Evolutionary conservation across 192 early-diverging fungal genomes (phyloP).

Genomic region (Coemansia sp.): DNA sequence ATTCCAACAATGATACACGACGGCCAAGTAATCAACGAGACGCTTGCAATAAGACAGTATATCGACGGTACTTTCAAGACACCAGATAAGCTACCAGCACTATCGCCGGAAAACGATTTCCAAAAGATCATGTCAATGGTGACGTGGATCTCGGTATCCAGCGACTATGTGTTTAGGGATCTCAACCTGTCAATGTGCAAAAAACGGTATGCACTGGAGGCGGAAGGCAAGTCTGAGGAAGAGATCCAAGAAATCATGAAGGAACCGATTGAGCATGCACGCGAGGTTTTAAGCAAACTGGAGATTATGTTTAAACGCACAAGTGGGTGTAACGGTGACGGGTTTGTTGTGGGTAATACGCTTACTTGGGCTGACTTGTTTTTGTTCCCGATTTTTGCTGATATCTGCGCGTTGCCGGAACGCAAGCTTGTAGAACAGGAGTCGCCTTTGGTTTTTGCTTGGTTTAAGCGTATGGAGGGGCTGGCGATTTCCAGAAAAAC

Average conservation of each 20-base stretch:
- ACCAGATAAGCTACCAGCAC: neutral
- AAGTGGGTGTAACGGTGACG: neutral
- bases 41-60: slow-evolving; percentile 28
- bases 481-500: slow-evolving; percentile 20
- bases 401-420: slow-evolving; percentile 25
- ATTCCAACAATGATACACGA: slow-evolving; percentile 27
- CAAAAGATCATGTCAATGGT: slow-evolving; percentile 10
- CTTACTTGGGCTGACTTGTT: slow-evolving; percentile 46
- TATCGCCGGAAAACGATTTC: slow-evolving; percentile 17
- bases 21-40: slow-evolving; percentile 22
- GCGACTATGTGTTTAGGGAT: slow-evolving; percentile 31
- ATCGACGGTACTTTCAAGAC: slow-evolving; percentile 20
- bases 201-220: slow-evolving; percentile 12
- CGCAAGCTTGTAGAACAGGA: slow-evolving; percentile 6
- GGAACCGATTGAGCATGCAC: neutral
- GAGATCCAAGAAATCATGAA: neutral
- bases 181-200: slow-evolving; percentile 26
- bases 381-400: slow-evolving; percentile 32
- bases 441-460: slow-evolving; percentile 21
- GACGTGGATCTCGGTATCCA: slow-evolving; percentile 23
- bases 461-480: slow-evolving; percentile 23
- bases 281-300: neutral
- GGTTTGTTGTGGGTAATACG: slow-evolving; percentile 20
- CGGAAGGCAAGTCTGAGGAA: slow-evolving; percentile 10
- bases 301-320: neutral